Evolutionary conservation across 2,329 filamentous ascomycete genomes (phyloP), one percentile per base, ranked within the genome.

Genomic region (Colletotrichum sp.): DNA sequence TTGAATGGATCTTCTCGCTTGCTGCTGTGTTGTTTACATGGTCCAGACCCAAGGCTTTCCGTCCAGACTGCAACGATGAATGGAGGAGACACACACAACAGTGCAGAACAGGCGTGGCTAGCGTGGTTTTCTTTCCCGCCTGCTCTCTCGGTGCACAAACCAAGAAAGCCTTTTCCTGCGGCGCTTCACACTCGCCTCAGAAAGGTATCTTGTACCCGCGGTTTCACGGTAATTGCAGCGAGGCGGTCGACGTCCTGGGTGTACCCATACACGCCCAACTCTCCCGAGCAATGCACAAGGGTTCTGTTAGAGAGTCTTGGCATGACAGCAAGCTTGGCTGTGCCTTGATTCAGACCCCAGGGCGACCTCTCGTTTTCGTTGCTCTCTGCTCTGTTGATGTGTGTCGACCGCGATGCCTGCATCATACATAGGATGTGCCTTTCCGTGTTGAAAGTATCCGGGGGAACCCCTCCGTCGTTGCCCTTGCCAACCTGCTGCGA

Each of bases 261-360:
- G 55, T 62, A 72, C 49, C 72, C 72, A 75, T 75, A 72, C 69
- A 71, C 24, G 30, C 44, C 44, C 60, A 49, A 59, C n/a, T 32
- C n/a, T 66, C 24, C 30, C 69, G 63, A 68, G 36, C 73, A 68
- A 64, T 73, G 69, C 55, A 32, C 72, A 52, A 39, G 72, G 69
- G 55, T 63, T 66, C 44, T 68, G 72, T 52, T 70, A 72, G 55
- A 55, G 18, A 26, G 69, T 75, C 72, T 75, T 75, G 72, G 72
- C 72, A 72, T 72, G 72, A 75, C 72, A 68, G 69, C 72, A 75
- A 69, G 73, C 74, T 59, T 65, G 70, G 44, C 74, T 55, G 57
- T 76, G 70, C 69, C 74, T 73, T 76, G 74, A 69, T 73, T 76
- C 68, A 71, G 44, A 34, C 30, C 52, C 21, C 15, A 52, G 8